Percentiles rank a stretch among this genome's conserved stretches.
These are phyloP conservation scores for Colletotrichum chlorophyti DNA, from an alignment of 2,329 filamentous ascomycete genomes.

Conservation along the genomic window DNA sequence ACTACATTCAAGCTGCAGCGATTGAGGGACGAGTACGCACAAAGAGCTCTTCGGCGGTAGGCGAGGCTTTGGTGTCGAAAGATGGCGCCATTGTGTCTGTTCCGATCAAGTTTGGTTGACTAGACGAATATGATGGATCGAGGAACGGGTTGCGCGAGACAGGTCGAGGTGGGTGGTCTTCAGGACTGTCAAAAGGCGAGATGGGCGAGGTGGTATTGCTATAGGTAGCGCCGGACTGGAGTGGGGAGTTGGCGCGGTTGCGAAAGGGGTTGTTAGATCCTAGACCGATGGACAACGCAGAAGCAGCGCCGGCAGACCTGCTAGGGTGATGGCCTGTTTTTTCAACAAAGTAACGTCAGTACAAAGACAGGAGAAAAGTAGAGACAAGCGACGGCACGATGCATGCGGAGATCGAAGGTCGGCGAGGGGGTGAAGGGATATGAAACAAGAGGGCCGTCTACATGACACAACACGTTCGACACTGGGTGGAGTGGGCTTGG, in stretches of 20 bases:
- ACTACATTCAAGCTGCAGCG: not conserved
- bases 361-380: constrained; percentile 20
- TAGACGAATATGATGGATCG: constrained; percentile 54
- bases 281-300: constrained; percentile 71
- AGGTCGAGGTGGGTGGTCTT: constrained; percentile 65
- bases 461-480: constrained; percentile 51
- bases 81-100: constrained; percentile 57
- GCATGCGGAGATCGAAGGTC: constrained; percentile 52
- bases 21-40: constrained; percentile 59
- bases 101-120: constrained; percentile 42
- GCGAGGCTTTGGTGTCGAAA: constrained; percentile 52
- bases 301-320: constrained; percentile 52
- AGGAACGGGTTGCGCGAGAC: constrained; percentile 80
- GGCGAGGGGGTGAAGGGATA: constrained; percentile 47
- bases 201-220: constrained; percentile 48
- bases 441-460: constrained; percentile 55
- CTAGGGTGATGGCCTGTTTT: constrained; percentile 47
- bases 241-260: constrained; percentile 72
- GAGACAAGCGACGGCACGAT: constrained; percentile 40
- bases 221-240: constrained; percentile 36
- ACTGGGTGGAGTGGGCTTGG: constrained; percentile 43
- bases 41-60: constrained; percentile 75
- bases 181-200: constrained; percentile 69
- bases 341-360: constrained; percentile 31
- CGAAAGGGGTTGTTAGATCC: constrained; percentile 85